Evolutionary conservation across 176 grass and related monocot species (phyloP).

Genomic region (Oryza longistaminata): DNA sequence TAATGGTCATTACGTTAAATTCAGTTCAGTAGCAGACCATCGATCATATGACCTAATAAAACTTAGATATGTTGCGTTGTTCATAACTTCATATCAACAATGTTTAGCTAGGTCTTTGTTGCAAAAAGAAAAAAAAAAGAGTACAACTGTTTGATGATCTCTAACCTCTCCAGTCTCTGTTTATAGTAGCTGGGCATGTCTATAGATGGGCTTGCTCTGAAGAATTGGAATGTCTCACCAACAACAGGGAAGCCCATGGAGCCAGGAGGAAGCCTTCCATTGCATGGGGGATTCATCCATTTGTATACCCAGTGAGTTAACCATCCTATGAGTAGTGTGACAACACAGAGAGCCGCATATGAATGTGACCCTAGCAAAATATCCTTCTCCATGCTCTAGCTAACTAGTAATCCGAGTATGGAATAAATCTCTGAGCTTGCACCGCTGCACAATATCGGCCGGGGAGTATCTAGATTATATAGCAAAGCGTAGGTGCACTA

Average conservation of each 20-base stretch:
- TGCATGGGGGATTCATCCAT: constrained; percentile 29
- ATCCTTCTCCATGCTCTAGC: background rate
- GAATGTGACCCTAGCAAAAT: background rate
- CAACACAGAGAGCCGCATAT: background rate
- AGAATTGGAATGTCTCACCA: constrained; percentile 34
- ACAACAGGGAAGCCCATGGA: constrained; percentile 41
- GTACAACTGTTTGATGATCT: no score
- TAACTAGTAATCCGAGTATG: no score
- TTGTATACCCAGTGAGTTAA: constrained; percentile 1
- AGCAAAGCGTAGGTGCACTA: no score
- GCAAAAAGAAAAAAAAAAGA: no score
- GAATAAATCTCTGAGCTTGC: no score
- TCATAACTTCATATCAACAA: background rate
- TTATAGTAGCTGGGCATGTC: background rate
- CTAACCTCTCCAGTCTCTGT: background rate
- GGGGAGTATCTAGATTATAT: no score
- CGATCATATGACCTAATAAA: no score
- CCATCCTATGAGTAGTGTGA: background rate
- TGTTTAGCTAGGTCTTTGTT: no score
- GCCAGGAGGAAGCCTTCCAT: constrained; percentile 27
- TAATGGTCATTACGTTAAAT: no score
- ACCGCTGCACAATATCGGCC: no score
- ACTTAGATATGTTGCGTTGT: background rate
- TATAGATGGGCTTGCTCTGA: background rate
- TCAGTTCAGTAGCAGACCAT: no score